These are phyloP conservation scores for Botrytis pseudocinerea DNA, from an alignment of 2,329 filamentous ascomycete genomes.

Conservation along the genomic window DNA sequence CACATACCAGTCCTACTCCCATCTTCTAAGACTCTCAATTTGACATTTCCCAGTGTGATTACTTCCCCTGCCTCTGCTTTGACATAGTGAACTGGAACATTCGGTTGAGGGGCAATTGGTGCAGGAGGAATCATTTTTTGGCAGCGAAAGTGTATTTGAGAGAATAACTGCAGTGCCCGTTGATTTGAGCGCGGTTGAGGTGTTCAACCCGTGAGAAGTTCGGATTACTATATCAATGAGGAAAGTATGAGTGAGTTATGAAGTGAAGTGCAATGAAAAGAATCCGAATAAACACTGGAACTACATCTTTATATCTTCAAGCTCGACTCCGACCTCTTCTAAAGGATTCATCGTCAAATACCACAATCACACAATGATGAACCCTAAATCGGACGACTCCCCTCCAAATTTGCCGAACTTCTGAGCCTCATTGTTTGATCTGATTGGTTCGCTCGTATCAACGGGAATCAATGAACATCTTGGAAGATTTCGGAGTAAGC, in stretches of 20 bases:
- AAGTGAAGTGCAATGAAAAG: neutral
- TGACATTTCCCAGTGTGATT: neutral
- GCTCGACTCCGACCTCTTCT: neutral
- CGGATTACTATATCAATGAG: too few relatives aligned
- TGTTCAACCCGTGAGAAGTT: rapidly evolving
- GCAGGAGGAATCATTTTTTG: neutral
- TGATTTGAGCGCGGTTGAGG: rapidly evolving
- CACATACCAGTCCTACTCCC: constrained; percentile 5
- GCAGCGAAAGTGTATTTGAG: neutral
- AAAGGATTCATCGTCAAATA: neutral
- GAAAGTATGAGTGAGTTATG: neutral
- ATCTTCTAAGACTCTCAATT: constrained; percentile 9
- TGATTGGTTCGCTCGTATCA: neutral
- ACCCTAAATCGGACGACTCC: neutral
- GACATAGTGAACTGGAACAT: constrained; percentile 1
- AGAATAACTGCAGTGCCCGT: neutral
- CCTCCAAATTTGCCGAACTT: neutral
- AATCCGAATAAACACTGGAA: neutral
- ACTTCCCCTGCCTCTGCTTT: constrained; percentile 8
- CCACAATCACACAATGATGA: neutral
- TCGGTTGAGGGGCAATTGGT: neutral
- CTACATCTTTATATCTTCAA: neutral
- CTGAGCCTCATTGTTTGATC: rapidly evolving
- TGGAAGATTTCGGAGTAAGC: neutral
- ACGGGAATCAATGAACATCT: neutral